phyloP scores from a whole-genome alignment of 495 filamentous ascomycete species.

The Tuber magnatum region DNA sequence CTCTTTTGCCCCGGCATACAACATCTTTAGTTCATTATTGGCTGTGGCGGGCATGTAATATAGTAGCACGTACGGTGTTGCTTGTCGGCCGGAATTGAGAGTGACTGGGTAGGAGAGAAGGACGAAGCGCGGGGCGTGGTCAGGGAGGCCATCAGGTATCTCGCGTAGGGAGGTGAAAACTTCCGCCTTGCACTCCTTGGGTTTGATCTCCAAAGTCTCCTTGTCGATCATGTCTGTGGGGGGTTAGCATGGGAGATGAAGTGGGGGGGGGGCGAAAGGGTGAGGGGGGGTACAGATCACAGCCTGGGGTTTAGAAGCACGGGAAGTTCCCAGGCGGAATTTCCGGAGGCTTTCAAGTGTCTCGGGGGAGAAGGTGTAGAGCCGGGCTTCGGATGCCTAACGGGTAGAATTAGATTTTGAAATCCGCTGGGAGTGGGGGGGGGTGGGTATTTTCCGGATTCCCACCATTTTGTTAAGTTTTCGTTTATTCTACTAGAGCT shows the following conservation, averaged over 20 bases:
- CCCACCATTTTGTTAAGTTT: not conserved
- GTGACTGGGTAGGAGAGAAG: conserved; percentile 71
- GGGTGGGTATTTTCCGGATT: not conserved
- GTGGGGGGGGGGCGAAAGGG: not conserved
- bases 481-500: not conserved
- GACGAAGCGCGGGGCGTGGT: conserved; percentile 79
- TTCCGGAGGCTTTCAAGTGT: conserved; percentile 81
- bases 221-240: conserved; percentile 71
- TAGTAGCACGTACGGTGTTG: conserved; percentile 82
- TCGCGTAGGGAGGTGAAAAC: conserved; percentile 73
- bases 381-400: conserved; percentile 73
- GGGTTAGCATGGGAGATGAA: not conserved
- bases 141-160: conserved; percentile 83
- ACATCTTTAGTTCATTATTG: conserved; percentile 76
- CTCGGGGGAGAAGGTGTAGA: conserved; percentile 88
- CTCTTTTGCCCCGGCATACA: conserved; percentile 92
- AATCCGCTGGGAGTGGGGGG: not conserved
- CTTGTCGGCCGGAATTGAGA: conserved; percentile 49
- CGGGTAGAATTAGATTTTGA: not conserved
- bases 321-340: conserved; percentile 83
- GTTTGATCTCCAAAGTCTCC: conserved; percentile 74
- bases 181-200: conserved; percentile 59
- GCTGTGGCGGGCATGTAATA: conserved; percentile 88
- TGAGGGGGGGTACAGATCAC: conserved; percentile 70
- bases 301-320: conserved; percentile 80